Evolutionary conservation across 2,329 filamentous ascomycete genomes (phyloP), one percentile per base, ranked within the genome.

Genomic region (Xylaria sp.): DNA sequence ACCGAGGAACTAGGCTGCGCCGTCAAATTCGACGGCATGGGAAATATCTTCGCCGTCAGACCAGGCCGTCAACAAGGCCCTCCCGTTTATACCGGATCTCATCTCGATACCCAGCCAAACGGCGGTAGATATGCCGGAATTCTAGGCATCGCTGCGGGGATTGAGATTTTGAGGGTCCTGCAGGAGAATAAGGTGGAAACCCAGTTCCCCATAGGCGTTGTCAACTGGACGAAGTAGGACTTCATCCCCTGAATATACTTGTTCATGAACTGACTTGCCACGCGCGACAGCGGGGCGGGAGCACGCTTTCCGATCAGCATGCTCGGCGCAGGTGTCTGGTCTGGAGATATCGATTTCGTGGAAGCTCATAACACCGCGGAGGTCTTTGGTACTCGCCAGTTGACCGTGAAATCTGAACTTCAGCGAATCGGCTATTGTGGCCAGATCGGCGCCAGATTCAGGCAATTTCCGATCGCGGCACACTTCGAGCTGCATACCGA

Each of bases 401-500:
- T 83, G 34, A 88, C 84, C 9, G 84, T 89, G 80, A 86, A 80
- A 66, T 82, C 78, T 0, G 89, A 92, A 62, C 80, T 94, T 0
- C 77, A 88, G 68, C 80, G 87, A 11, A 91, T 92, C 54, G 85
- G 86, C 0, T 92, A 90, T 64, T 74, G 91, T 0, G 90, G 89
- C 11, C 65, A 73, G 0, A 74, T 79, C 0, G 79, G 81, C 7
- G 82, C 83, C 19, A 84, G 78, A 56, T 79, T 87, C 70, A 76
- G 80, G 62, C 76, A 79, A 37, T 83, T 80, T 13, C 88, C 87
- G 0, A 84, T 92, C 74, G 87, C 83, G 0, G 89, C 88, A 0
- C 89, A 93, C 72, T 92, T 93, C 68, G 90, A 93, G 72, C 79
- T 94, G 8, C 90, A 94, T 69, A 93, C 93, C 56, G 91, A 95